A percentile compares a stretch with the other conserved stretches of the same genome.
These are phyloP conservation scores for Reticulascus tulasneorum DNA, from an alignment of 2,329 filamentous ascomycete species.

Conservation along the genomic window DNA sequence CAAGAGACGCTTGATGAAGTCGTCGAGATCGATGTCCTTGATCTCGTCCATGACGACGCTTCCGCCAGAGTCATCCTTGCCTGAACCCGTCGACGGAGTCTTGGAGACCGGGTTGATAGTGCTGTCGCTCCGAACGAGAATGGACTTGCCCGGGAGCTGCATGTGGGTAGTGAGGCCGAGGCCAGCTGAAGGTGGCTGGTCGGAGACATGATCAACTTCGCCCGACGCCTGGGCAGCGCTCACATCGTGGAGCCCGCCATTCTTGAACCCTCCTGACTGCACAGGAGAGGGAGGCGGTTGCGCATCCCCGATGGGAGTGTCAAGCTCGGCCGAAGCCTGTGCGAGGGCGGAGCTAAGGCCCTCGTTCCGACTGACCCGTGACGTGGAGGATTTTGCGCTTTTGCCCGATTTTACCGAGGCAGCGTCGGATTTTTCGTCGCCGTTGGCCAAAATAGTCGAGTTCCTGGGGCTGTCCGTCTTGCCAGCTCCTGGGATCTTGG, in stretches of 20 bases:
- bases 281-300: slow-evolving; percentile 81
- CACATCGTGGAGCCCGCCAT: slow-evolving; percentile 69
- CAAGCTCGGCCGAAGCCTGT: slow-evolving; percentile 31
- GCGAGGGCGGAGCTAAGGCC: slow-evolving; percentile 34
- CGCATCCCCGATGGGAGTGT: slow-evolving; percentile 46
- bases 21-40: slow-evolving; percentile 90
- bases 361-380: slow-evolving; percentile 43
- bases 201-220: slow-evolving; percentile 92
- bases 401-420: slow-evolving; percentile 70
- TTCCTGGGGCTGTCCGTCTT: slow-evolving; percentile 78
- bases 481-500: slow-evolving; percentile 76
- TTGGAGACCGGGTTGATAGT: slow-evolving; percentile 61
- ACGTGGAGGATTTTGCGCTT: slow-evolving; percentile 50
- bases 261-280: slow-evolving; percentile 67
- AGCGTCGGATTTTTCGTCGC: slow-evolving; percentile 70
- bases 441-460: slow-evolving; percentile 64
- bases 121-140: slow-evolving; percentile 70
- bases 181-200: slow-evolving; percentile 72
- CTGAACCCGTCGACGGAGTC: slow-evolving; percentile 11
- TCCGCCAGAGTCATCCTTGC: slow-evolving; percentile 41
- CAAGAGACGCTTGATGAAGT: slow-evolving; percentile 91
- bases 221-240: slow-evolving; percentile 77
- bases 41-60: slow-evolving; percentile 82
- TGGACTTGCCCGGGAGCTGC: slow-evolving; percentile 79
- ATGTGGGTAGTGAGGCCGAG: slow-evolving; percentile 53